Conservation (phyloP, 2,329 filamentous ascomycete species). For the Rosellinia necatrix region DNA sequence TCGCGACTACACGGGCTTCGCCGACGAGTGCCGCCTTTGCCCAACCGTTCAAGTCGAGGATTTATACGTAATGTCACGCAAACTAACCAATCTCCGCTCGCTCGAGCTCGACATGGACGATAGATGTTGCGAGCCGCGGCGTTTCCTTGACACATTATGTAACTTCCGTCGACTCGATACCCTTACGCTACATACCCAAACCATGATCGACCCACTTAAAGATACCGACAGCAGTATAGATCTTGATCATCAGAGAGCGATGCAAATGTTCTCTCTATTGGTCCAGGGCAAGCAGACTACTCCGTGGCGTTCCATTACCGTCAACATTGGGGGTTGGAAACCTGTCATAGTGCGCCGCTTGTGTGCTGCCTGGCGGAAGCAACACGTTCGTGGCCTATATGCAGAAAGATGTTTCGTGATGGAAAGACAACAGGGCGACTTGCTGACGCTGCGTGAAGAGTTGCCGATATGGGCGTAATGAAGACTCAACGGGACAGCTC, state of each 20-base stretch:
- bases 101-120: slow-evolving; percentile 55
- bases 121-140: slow-evolving; percentile 40
- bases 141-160: slow-evolving; percentile 47
- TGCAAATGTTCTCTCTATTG: slow-evolving; percentile 43
- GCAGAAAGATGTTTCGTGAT: slow-evolving; percentile 54
- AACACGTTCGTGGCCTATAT: slow-evolving; percentile 49
- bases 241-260: slow-evolving; percentile 45
- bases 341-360: slow-evolving; percentile 50
- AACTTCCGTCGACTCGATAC: slow-evolving; percentile 47
- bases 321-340: slow-evolving; percentile 55
- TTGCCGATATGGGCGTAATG: slow-evolving; percentile 9
- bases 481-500: too few relatives aligned
- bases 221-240: slow-evolving; percentile 38
- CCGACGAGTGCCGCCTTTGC: slow-evolving; percentile 47
- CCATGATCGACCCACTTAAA: slow-evolving; percentile 41
- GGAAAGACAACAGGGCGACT: slow-evolving; percentile 33
- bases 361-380: slow-evolving; percentile 46
- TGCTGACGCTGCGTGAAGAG: slow-evolving; percentile 35
- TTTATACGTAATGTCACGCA: slow-evolving; percentile 41
- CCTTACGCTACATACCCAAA: slow-evolving; percentile 52
- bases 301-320: slow-evolving; percentile 48
- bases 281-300: slow-evolving; percentile 36
- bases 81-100: slow-evolving; percentile 42
- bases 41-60: slow-evolving; percentile 47
- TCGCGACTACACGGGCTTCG: slow-evolving; percentile 52